Evolutionary conservation across 768 basidiomycete genomes (phyloP).

Genomic region (Tulasnella sp.): DNA sequence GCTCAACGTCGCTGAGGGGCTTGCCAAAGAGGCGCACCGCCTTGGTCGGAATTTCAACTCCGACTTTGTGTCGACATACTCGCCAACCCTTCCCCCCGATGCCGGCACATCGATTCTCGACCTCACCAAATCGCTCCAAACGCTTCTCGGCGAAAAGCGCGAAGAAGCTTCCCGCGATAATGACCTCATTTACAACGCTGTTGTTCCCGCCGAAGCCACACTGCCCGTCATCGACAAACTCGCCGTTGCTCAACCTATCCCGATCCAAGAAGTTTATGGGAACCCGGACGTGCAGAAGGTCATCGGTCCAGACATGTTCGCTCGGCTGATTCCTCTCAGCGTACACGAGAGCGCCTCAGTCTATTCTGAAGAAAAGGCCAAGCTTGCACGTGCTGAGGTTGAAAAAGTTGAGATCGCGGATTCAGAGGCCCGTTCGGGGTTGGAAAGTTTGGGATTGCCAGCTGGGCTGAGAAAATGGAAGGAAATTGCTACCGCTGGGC

Average conservation of each 20-base stretch:
- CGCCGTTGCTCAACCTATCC: constrained; percentile 69
- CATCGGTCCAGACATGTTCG: constrained; percentile 87
- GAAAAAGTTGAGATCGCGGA: constrained; percentile 82
- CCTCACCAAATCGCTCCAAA: constrained; percentile 73
- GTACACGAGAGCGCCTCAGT: constrained; percentile 95
- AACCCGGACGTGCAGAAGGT: constrained; percentile 87
- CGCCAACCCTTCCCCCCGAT: constrained; percentile 81
- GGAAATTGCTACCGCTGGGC: constrained; percentile 53
- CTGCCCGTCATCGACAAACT: constrained; percentile 79
- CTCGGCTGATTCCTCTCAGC: constrained; percentile 77
- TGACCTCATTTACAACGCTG: constrained; percentile 93
- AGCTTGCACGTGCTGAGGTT: constrained; percentile 78
- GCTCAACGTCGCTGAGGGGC: constrained; percentile 62
- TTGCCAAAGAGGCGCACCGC: constrained; percentile 76
- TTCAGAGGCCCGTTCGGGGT: constrained; percentile 63
- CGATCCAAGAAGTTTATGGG: constrained; percentile 91
- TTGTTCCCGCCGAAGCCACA: constrained; percentile 69
- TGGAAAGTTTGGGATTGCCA: constrained; percentile 78
- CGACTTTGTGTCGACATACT: constrained; percentile 60
- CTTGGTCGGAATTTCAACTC: constrained; percentile 60
- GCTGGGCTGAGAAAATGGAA: constrained; percentile 59
- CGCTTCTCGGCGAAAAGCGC: constrained; percentile 67
- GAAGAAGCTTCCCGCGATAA: constrained; percentile 79
- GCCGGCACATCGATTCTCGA: constrained; percentile 71
- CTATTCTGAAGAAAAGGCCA: constrained; percentile 98